Evolutionary conservation across 495 filamentous ascomycete species (phyloP).

Genomic region (Aspergillus conjunctus): DNA sequence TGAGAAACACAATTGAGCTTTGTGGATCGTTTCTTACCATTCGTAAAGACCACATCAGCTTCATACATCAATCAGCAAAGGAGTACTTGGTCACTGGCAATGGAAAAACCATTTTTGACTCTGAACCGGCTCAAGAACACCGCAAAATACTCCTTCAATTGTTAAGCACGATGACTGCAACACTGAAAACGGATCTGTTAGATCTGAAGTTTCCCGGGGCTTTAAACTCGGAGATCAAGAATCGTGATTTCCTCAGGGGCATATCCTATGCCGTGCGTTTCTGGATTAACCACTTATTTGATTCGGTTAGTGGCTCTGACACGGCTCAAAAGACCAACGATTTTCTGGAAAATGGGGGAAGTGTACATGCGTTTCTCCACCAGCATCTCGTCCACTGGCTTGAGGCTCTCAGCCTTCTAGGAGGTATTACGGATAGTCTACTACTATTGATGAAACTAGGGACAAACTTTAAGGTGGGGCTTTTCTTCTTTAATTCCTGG

Average conservation of each 20-base stretch:
- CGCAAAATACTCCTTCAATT: background rate
- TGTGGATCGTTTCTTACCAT: background rate
- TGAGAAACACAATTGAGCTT: background rate
- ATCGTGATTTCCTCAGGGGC: too few species aligned
- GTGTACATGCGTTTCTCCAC: conserved; percentile 23
- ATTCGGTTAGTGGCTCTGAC: background rate
- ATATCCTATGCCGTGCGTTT: too few species aligned
- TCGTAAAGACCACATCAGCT: background rate
- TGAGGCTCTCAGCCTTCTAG: conserved; percentile 37
- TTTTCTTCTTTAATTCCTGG: conserved; percentile 21
- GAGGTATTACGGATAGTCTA: conserved; percentile 30
- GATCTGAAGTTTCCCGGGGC: too few species aligned
- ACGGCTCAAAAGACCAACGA: background rate
- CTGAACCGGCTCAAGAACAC: background rate
- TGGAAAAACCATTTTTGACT: background rate
- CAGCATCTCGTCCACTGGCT: conserved; percentile 40
- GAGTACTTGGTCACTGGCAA: background rate
- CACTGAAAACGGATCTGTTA: too few species aligned
- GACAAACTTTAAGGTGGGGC: conserved; percentile 10
- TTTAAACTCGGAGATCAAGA: too few species aligned
- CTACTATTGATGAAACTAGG: conserved; percentile 7
- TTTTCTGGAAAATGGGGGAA: background rate
- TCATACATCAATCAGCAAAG: background rate
- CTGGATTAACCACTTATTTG: background rate
- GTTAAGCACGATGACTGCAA: background rate